phyloP scores from a whole-genome alignment of 495 filamentous ascomycete species.

The Talaromyces stipitatus region DNA sequence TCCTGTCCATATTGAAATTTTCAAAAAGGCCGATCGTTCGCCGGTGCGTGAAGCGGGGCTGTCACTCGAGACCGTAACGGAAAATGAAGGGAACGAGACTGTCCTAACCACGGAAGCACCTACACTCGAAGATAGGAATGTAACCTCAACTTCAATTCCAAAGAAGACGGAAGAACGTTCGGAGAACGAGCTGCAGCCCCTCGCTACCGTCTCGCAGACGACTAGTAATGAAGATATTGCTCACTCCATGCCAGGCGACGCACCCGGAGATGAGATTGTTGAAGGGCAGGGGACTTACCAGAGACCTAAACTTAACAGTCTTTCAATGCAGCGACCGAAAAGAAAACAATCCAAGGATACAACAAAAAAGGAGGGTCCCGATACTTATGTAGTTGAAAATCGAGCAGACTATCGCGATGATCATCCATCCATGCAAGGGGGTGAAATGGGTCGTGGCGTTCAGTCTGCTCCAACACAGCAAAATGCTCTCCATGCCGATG shows the following conservation, averaged over 20 bases:
- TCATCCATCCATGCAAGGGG: constrained; percentile 24
- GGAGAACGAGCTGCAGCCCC: not conserved
- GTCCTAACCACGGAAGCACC: not conserved
- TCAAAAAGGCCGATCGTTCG: constrained; percentile 13
- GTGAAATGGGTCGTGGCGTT: not conserved
- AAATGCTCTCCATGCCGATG: constrained; percentile 13
- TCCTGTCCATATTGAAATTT: constrained; percentile 26
- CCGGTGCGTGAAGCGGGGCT: constrained; percentile 25
- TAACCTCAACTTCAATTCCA: not conserved
- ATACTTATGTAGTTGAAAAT: not conserved
- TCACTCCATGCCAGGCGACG: not conserved
- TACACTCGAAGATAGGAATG: not conserved
- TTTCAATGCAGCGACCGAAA: constrained; percentile 23
- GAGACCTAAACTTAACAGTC: constrained; percentile 22
- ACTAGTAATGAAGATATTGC: not conserved
- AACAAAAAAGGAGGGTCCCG: constrained; percentile 9
- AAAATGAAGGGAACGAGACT: constrained; percentile 26
- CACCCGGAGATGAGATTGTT: constrained; percentile 19
- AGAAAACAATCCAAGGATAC: constrained; percentile 25
- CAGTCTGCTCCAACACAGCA: constrained; percentile 17
- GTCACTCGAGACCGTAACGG: constrained; percentile 37
- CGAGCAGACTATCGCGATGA: constrained; percentile 9
- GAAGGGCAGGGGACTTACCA: constrained; percentile 31
- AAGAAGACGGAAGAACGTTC: not conserved
- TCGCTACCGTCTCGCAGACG: not conserved